A percentile compares a stretch with the other conserved stretches of the same genome.
Evolutionary conservation across 2,329 filamentous ascomycete species (phyloP).

Genomic region (Zasmidium angulare): DNA sequence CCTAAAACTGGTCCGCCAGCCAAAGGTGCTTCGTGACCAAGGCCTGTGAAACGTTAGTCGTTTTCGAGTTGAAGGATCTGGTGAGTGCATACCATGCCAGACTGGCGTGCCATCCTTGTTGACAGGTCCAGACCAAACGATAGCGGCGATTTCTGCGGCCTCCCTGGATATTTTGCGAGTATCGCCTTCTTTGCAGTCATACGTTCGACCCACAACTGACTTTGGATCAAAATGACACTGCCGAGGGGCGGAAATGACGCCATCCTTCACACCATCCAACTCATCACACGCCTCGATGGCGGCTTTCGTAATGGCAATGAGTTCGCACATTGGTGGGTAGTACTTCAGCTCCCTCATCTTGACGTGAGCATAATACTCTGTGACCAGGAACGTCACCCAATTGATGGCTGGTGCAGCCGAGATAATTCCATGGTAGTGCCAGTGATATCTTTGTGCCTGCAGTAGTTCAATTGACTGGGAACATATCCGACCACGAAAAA

Average conservation of each 20-base stretch:
- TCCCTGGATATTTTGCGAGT: conserved; percentile 28
- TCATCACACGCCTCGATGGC: conserved; percentile 39
- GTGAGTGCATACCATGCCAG: conserved; percentile 36
- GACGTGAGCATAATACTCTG: conserved; percentile 32
- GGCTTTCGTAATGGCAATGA: conserved; percentile 36
- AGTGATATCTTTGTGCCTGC: conserved; percentile 37
- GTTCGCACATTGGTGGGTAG: conserved; percentile 35
- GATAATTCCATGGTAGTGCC: conserved; percentile 42
- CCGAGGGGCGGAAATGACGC: conserved; percentile 32
- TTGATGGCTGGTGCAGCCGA: conserved; percentile 43
- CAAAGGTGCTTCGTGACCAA: conserved; percentile 21
- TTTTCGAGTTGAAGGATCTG: conserved; percentile 17
- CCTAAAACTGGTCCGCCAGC: conserved; percentile 16
- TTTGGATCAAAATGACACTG: conserved; percentile 35
- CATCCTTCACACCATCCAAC: conserved; percentile 40
- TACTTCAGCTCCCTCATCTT: conserved; percentile 33
- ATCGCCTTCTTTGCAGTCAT: conserved; percentile 24
- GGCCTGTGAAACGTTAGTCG: conserved; percentile 7
- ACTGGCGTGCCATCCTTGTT: conserved; percentile 17
- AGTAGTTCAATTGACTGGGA: neutral
- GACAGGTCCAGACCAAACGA: conserved; percentile 35
- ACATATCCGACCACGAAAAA: neutral
- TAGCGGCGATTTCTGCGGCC: conserved; percentile 33
- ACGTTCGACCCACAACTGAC: conserved; percentile 29
- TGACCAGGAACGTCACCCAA: conserved; percentile 33